phyloP scores from a whole-genome alignment of 73 alveolate genomes.

The Tetrahymena borealis region DNA sequence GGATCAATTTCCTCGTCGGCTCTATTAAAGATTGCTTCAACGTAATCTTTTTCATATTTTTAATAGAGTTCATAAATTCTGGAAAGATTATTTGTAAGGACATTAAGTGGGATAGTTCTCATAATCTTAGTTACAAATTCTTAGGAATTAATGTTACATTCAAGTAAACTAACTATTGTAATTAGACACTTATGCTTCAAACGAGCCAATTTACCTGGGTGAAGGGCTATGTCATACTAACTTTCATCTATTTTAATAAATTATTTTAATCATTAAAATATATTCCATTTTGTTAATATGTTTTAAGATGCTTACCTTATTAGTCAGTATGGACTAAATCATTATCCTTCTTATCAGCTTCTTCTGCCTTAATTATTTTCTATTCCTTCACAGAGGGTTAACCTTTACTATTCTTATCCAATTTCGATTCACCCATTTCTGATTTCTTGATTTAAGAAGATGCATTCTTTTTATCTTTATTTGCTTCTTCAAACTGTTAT shows the following conservation, averaged over 20 bases:
- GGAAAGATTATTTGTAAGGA: constrained; percentile 4
- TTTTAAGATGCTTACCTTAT: not conserved
- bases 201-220: constrained; percentile 10
- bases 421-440: not conserved
- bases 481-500: not conserved
- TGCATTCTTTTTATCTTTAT: not conserved
- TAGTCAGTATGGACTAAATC: not conserved
- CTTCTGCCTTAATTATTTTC: not conserved
- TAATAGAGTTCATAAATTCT: not conserved
- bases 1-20: not conserved
- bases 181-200: constrained; percentile 28
- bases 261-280: not conserved
- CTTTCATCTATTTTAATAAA: not conserved
- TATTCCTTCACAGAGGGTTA: not conserved
- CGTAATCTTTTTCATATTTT: constrained; percentile 17
- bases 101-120: constrained; percentile 10
- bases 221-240: not conserved
- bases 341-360: not conserved
- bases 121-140: constrained; percentile 19
- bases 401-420: not conserved
- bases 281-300: not conserved
- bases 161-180: constrained; percentile 27
- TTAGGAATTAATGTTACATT: constrained; percentile 8
- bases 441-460: not conserved
- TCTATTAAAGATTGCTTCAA: constrained; percentile 6